Evolutionary conservation across 768 basidiomycete genomes (phyloP), one percentile per base, ranked within the genome.

Genomic region (Phlegmacium glaucopus): DNA sequence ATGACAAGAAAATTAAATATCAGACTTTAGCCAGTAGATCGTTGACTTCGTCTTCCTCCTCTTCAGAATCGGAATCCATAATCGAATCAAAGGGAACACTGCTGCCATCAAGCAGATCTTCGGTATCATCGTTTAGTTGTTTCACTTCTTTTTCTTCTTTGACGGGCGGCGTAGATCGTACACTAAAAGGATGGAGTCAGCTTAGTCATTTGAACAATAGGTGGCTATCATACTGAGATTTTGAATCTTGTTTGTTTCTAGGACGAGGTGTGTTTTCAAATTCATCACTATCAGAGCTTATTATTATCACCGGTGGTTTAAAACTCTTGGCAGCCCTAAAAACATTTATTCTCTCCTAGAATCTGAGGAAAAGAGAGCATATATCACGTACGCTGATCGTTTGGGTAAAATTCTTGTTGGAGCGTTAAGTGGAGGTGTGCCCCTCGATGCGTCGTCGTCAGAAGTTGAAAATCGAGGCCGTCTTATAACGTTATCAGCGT

Each of bases 331-430:
- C 60, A 34, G 76, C 70, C 25, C 75, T 79, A 44, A 9, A 6
- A 16, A 17, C 44, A 34, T 44, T 7, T 45, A 28, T 7, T 42
- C 12, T 22, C 3, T 22, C n/a, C 22, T 22, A 22, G 5, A 22
- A 15, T 9, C 30, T 7, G 17, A 5, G 17, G 22, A 12, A 15
- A 11, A 25, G 12, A n/a, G 50, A 4, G 10, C 37, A 27, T 15
- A 26, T 37, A 38, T 29, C 11, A 65, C 82, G 53, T 66, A 85
- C 83, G 74, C 82, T 34, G 77, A 72, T 54, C 84, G 70, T 59
- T 73, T 77, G 3, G 85, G 84, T 55, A 84, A 59, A 7, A 61
- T 64, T 44, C 82, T 68, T 15, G 73, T 77, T n/a, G 79, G 78
- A 9, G 68, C 64, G 29, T 67, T 60, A 32, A 69, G 57, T 38